Conservation (phyloP, 257 asterid species). For the Cruciata laevipes region DNA sequence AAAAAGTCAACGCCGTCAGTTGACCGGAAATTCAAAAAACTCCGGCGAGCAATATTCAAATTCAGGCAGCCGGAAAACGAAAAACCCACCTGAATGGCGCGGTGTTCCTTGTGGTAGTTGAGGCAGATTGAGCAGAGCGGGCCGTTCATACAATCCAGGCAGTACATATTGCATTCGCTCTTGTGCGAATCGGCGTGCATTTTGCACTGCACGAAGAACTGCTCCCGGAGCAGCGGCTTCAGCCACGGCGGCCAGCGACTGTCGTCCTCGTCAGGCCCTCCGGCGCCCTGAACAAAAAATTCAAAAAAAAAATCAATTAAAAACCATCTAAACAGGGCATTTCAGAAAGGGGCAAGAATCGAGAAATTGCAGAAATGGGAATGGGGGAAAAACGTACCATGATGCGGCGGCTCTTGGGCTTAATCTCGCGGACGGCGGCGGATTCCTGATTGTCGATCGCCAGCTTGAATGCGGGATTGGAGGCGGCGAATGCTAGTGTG, state of each 20-base stretch:
- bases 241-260: constrained; percentile 78
- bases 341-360: neutral
- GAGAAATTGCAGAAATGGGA: neutral
- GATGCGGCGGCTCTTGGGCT: constrained; percentile 56
- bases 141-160: constrained; percentile 68
- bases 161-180: constrained; percentile 91
- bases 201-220: constrained; percentile 74
- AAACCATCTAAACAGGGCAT: neutral
- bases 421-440: constrained; percentile 51
- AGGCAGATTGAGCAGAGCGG: constrained; percentile 80
- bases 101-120: constrained; percentile 57
- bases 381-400: constrained; percentile 58
- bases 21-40: neutral
- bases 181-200: constrained; percentile 74
- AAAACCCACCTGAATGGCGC: constrained; percentile 49
- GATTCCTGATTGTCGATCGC: constrained; percentile 70
- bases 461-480: constrained; percentile 36
- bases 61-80: neutral
- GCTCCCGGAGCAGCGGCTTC: constrained; percentile 55
- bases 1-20: neutral
- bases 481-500: constrained; percentile 1
- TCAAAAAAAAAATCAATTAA: neutral
- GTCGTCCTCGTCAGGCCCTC: constrained; percentile 60
- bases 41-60: neutral
- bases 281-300: constrained; percentile 45